These are phyloP conservation scores for Chamaecyparis obtusa DNA, from an alignment of 75 land plant species.

Conservation along the genomic window DNA sequence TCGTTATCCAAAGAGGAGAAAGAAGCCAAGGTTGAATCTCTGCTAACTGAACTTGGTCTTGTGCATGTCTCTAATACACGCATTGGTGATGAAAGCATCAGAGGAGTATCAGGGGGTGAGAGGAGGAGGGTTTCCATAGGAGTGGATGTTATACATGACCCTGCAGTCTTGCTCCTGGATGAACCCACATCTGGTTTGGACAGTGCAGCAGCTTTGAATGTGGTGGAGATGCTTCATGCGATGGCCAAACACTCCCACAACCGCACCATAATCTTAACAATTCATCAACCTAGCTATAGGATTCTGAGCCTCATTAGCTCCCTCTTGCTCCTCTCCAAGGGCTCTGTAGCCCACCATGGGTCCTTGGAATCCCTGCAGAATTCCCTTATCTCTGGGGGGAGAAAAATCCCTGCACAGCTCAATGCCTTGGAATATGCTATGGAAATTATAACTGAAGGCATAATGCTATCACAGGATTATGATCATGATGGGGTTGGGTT, in stretches of 20 bases:
- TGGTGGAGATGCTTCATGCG: slow-evolving; percentile 46
- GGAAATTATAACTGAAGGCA: slow-evolving; percentile 54
- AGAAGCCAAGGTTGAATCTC: slow-evolving; percentile 46
- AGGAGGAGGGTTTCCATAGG: slow-evolving; percentile 82
- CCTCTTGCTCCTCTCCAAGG: slow-evolving; percentile 63
- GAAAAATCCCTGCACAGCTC: slow-evolving; percentile 65
- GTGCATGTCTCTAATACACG: slow-evolving; percentile 53
- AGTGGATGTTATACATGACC: slow-evolving; percentile 70
- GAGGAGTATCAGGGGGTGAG: slow-evolving; percentile 88
- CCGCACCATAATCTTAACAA: slow-evolving; percentile 63
- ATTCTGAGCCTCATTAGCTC: slow-evolving; percentile 56
- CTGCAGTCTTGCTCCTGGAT: slow-evolving; percentile 71
- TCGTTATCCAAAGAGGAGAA: slow-evolving; percentile 35
- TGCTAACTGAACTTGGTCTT: slow-evolving; percentile 77
- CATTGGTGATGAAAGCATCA: slow-evolving; percentile 60
- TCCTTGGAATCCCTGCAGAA: slow-evolving; percentile 43
- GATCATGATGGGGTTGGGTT: background rate
- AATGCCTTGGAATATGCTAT: slow-evolving; percentile 87
- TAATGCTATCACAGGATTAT: background rate
- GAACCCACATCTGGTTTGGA: slow-evolving; percentile 96
- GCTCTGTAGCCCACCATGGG: slow-evolving; percentile 65
- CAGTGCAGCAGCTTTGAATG: slow-evolving; percentile 68
- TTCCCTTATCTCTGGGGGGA: slow-evolving; percentile 59
- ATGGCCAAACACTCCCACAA: slow-evolving; percentile 44
- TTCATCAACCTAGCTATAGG: slow-evolving; percentile 90